phyloP scores from a whole-genome alignment of 352 stramenopile genomes.

The Thalassiosira delicatula region DNA sequence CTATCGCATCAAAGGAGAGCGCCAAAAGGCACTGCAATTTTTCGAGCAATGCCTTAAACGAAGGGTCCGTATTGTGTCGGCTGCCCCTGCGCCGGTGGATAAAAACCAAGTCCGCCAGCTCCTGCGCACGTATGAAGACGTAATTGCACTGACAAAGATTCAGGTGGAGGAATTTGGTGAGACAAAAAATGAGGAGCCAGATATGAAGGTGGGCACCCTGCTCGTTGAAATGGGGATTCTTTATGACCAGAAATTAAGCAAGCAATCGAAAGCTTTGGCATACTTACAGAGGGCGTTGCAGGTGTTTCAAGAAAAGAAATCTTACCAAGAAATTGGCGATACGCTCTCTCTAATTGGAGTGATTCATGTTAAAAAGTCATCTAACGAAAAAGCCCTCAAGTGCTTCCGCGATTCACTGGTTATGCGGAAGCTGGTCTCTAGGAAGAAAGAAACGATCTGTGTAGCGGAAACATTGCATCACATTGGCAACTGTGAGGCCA shows the following conservation, averaged over 20 bases:
- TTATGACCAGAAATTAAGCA: slow-evolving; percentile 56
- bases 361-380: slow-evolving; percentile 50
- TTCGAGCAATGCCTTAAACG: slow-evolving; percentile 59
- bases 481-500: slow-evolving; percentile 64
- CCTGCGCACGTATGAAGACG: slow-evolving; percentile 61
- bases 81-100: neutral
- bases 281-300: slow-evolving; percentile 56
- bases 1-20: slow-evolving; percentile 48
- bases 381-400: slow-evolving; percentile 59
- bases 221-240: slow-evolving; percentile 59
- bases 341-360: slow-evolving; percentile 55
- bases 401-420: slow-evolving; percentile 62
- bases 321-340: slow-evolving; percentile 52
- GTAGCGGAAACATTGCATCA: slow-evolving; percentile 62
- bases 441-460: slow-evolving; percentile 25
- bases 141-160: slow-evolving; percentile 53
- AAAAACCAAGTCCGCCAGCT: slow-evolving; percentile 45
- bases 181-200: slow-evolving; percentile 29
- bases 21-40: slow-evolving; percentile 54
- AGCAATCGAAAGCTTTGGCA: slow-evolving; percentile 51
- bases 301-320: slow-evolving; percentile 51
- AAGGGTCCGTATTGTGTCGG: slow-evolving; percentile 36
- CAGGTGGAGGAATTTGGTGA: slow-evolving; percentile 16
- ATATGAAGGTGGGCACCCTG: slow-evolving; percentile 47
- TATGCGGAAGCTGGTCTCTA: slow-evolving; percentile 31